Conservation (phyloP, 2,329 filamentous ascomycete genomes). For the Arthrobotrys sphaeroides region DNA sequence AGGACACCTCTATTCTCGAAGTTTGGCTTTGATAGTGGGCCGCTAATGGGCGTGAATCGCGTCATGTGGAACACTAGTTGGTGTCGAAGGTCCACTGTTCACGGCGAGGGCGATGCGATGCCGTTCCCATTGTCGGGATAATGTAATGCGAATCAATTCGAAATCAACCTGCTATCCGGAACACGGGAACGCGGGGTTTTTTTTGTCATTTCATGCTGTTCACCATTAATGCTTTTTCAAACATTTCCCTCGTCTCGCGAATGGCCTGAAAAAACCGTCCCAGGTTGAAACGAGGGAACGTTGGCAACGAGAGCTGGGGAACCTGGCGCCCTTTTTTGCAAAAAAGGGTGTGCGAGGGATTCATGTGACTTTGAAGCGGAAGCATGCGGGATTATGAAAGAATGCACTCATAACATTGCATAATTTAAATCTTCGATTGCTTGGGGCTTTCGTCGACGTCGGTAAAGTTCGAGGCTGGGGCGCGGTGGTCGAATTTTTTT, state of each 20-base stretch:
- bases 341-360: constrained; percentile 42
- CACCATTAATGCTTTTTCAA: background rate
- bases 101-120: constrained; percentile 40
- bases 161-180: constrained; percentile 19
- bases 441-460: background rate
- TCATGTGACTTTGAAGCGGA: constrained; percentile 51
- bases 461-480: constrained; percentile 10
- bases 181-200: constrained; percentile 22
- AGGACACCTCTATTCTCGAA: constrained; percentile 14
- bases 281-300: constrained; percentile 20
- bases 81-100: constrained; percentile 5
- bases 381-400: constrained; percentile 50
- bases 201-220: constrained; percentile 1
- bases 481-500: background rate
- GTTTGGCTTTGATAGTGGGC: constrained; percentile 19
- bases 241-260: background rate
- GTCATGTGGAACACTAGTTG: constrained; percentile 50
- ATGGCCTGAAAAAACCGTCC: constrained; percentile 15
- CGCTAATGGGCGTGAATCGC: constrained; percentile 30
- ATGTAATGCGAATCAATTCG: constrained; percentile 38
- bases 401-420: constrained; percentile 17
- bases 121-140: constrained; percentile 49
- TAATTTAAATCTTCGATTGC: constrained; percentile 16
- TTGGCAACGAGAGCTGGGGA: constrained; percentile 14
- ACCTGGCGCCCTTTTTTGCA: constrained; percentile 25